Evolutionary conservation across 169 alveolate genomes (phyloP).

Genomic region (Babesia gibsoni): DNA sequence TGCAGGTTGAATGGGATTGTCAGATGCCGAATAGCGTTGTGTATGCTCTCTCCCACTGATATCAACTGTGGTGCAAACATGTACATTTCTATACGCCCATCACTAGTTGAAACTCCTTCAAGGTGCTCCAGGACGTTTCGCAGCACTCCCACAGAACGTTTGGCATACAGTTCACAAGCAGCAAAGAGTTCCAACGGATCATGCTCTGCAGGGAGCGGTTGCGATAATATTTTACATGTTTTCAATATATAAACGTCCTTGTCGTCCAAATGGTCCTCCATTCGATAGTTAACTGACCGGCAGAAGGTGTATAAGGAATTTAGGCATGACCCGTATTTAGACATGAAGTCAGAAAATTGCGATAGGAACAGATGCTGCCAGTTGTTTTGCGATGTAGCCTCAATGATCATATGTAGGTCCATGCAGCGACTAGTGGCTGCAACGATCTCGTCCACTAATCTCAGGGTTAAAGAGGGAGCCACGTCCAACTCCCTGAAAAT

Average conservation of each 20-base stretch:
- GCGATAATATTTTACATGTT: constrained; percentile 4
- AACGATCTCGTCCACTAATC: constrained; percentile 44
- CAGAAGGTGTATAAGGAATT: constrained; percentile 37
- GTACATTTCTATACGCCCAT: constrained; percentile 24
- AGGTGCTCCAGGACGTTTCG: constrained; percentile 8
- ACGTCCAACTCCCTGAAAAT: constrained; percentile 42
- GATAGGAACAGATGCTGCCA: constrained; percentile 55
- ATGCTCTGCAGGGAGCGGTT: neutral
- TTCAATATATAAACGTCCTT: constrained; percentile 20
- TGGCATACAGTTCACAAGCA: constrained; percentile 49
- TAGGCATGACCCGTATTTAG: constrained; percentile 30
- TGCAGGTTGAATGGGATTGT: constrained; percentile 54
- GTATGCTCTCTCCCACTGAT: constrained; percentile 47
- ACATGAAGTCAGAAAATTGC: constrained; percentile 51
- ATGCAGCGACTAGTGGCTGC: constrained; percentile 14
- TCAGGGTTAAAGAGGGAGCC: constrained; percentile 22
- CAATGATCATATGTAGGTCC: constrained; percentile 17
- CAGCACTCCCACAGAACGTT: constrained; percentile 41
- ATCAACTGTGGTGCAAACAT: constrained; percentile 59
- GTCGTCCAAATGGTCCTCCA: constrained; percentile 42
- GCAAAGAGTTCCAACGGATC: constrained; percentile 41
- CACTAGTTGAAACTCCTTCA: neutral
- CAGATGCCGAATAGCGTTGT: constrained; percentile 17
- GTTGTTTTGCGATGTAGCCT: neutral
- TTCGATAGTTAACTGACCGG: constrained; percentile 17